Conservation (phyloP, 78 protist genomes). For the Protostelium mycophagum region DNA sequence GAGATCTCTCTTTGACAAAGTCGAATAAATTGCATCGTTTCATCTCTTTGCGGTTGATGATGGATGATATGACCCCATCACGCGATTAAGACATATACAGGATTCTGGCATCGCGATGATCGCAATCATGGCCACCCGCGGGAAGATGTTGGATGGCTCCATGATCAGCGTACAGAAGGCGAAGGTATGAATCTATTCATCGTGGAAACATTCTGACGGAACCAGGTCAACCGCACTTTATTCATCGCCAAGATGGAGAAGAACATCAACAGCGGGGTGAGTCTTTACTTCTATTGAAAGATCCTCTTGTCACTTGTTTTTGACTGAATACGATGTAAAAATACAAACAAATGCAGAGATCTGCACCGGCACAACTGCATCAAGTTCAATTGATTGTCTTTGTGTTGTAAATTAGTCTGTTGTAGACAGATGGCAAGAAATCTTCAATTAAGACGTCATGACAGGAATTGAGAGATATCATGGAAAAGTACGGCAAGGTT, state of each 20-base stretch:
- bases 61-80: too few species aligned
- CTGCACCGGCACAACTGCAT: too few species aligned
- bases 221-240: not conserved
- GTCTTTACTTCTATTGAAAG: not conserved
- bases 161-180: not conserved
- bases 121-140: not conserved
- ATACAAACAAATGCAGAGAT: too few species aligned
- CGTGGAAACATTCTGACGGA: not conserved
- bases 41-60: not conserved
- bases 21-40: too few species aligned
- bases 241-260: conserved; percentile 7
- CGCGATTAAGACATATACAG: too few species aligned
- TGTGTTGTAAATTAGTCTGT: too few species aligned
- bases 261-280: not conserved
- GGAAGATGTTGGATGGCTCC: not conserved
- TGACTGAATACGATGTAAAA: too few species aligned
- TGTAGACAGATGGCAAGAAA: not conserved
- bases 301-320: too few species aligned
- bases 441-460: not conserved
- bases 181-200: not conserved
- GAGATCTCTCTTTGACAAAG: too few species aligned
- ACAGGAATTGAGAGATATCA: not conserved
- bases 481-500: not conserved
- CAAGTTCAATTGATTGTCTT: too few species aligned
- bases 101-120: not conserved